Evolutionary conservation across 2,329 filamentous ascomycete species (phyloP), one percentile per base, ranked within the genome.

Genomic region (Fusarium citri): DNA sequence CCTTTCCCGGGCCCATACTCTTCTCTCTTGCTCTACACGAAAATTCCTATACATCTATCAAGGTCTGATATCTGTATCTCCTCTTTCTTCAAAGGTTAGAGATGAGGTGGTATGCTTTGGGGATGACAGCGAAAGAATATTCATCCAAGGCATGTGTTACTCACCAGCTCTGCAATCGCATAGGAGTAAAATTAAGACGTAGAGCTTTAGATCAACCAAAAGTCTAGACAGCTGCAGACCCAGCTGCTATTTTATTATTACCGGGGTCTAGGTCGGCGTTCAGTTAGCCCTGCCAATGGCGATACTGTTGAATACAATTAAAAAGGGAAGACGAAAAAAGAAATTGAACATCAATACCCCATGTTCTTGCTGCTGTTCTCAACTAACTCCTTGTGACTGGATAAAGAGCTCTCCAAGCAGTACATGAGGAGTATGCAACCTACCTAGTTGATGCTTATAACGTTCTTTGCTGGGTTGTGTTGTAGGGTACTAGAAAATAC

Each of bases 11-110:
- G 42, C 64, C 59, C 55, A 59, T 48, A 56, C 46, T 61, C 48
- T 62, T 69, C 63, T 55, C 16, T 57, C 20, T 72, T 75, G 71
- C 73, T 75, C 68, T 64, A 75, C 70, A 73, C 59, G 62, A 64
- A 59, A 37, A 16, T 60, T 55, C 55, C 66, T 64, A 59, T 69
- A 64, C 55, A 72, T 55, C 43, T 62, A 45, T 53, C 50, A 42
- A 58, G 60, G 59, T 68, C 30, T 60, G 68, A 31, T 54, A 50
- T 43, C 50, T 68, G 45, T 63, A 55, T 60, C 31, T 53, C 30
- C 28, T 30, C 43, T 42, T 37, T 42, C 23, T 41, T 53, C 43
- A 31, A n/a, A 53, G 68, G 64, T 53, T 46, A 31, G 37, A 69
- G 46, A 58, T 22, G 49, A 28, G 54, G 61, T 43, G 64, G 49